Evolutionary conservation across 345 rosid species (phyloP), one percentile per base, ranked within the genome.

Genomic region (Eutrema heterophyllum): DNA sequence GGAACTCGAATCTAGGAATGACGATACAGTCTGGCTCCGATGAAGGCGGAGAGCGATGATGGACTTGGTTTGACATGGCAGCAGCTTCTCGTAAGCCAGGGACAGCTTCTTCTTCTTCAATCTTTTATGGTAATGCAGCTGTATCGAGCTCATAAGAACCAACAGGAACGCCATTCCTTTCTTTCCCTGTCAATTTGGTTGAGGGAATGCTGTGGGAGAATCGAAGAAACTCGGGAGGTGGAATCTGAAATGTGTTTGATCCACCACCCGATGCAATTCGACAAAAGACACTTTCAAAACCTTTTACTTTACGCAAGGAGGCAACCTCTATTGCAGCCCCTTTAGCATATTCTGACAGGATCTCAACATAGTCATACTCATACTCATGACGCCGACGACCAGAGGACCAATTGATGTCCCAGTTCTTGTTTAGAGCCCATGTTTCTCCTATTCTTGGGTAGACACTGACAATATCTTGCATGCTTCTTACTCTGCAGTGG

Each of bases 361-460:
- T 72, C 79, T 82, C 93, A 62, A 87, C 97, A 80, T 86, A 83
- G 41, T 89, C 93, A 73, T 80, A 88, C 36, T 87, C 87, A 66
- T 52, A 84, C 65, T 43, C n/a, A n/a, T n/a, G 41, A 39, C 30
- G 74, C 21, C 67, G 27, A 32, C 39, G 54, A 66, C 78, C 76
- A 52, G 80, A 74, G 54, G 73, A 76, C 97, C 90, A 85, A n/a
- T 76, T 73, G 9, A 83, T 64, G 78, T 80, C 79, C 93, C 99
- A 95, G 79, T 86, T 73, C 84, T 84, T 95, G 80, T 88, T 87
- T 64, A 95, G 80, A 60, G 89, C 97, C 97, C 99, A 92, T 32
- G 73, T 85, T 78, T 88, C 92, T 52, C 97, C 96, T 38, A 56
- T 72, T 74, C 76, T 79, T 24, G 99, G 97, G 75, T 81, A 80